Conservation (phyloP, 768 basidiomycete genomes). For the Calvatia gigantea region DNA sequence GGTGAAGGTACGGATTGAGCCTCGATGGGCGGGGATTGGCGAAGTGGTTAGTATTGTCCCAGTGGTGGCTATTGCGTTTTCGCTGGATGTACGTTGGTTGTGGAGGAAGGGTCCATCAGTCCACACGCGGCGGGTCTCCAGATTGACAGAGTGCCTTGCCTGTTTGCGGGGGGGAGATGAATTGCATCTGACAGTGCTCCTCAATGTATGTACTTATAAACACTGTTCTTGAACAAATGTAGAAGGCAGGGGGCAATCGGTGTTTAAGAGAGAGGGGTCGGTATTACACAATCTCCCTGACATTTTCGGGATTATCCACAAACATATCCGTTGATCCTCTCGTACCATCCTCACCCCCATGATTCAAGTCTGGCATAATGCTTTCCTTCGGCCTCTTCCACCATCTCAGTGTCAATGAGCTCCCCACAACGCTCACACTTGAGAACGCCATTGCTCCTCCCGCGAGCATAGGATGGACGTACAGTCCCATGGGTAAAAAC, state of each 20-base stretch:
- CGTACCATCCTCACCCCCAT: slow-evolving; percentile 39
- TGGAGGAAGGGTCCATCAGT: not conserved
- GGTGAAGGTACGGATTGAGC: not conserved
- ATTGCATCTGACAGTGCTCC: no score
- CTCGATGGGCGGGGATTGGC: not conserved
- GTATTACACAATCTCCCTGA: slow-evolving; percentile 38
- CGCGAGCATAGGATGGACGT: slow-evolving; percentile 97
- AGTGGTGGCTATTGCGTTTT: not conserved
- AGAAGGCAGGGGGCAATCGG: no score
- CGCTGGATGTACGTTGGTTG: not conserved
- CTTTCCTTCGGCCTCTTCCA: slow-evolving; percentile 73
- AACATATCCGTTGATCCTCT: slow-evolving; percentile 43
- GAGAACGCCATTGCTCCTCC: slow-evolving; percentile 98
- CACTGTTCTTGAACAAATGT: no score
- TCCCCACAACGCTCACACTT: slow-evolving; percentile 91
- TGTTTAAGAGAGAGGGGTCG: no score
- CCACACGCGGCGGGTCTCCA: not conserved
- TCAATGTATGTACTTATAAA: no score
- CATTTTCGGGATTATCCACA: slow-evolving; percentile 44
- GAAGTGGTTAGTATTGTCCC: not conserved
- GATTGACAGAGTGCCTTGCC: no score
- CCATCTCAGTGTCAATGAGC: slow-evolving; percentile 80
- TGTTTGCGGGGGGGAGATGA: no score
- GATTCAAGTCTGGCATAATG: slow-evolving; percentile 63
- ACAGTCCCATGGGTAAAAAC: slow-evolving; percentile 86